These are phyloP conservation scores for Debaryomyces tyrocola DNA, from an alignment of 805 yeast species.

Conservation along the genomic window DNA sequence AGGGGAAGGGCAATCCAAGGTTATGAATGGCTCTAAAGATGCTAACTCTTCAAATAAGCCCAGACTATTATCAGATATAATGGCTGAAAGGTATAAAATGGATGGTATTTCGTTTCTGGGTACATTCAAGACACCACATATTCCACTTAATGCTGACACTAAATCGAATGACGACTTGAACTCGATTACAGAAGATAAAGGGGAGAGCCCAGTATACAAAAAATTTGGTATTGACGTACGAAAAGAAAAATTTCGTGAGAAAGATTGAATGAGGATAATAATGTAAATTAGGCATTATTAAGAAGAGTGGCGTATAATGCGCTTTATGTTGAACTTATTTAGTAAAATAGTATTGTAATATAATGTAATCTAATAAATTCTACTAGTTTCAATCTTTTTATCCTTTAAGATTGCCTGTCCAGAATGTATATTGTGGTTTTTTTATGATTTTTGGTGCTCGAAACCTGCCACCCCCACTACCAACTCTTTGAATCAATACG, in stretches of 20 bases:
- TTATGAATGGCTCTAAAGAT: neutral
- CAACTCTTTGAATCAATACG: too few species aligned
- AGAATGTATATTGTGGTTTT: too few species aligned
- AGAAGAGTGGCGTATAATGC: too few species aligned
- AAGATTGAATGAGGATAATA: too few species aligned
- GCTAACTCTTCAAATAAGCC: neutral
- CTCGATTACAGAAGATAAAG: neutral
- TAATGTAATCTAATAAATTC: too few species aligned
- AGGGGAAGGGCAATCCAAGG: neutral
- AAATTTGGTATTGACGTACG: neutral
- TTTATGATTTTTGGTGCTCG: too few species aligned
- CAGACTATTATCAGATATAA: constrained; percentile 1
- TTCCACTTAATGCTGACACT: neutral
- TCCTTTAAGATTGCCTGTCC: too few species aligned
- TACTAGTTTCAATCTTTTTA: too few species aligned
- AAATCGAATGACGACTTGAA: neutral
- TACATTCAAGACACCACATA: neutral
- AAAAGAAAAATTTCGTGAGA: neutral
- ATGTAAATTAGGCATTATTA: too few species aligned
- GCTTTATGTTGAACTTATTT: too few species aligned
- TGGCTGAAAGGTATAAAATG: neutral
- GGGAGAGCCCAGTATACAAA: neutral
- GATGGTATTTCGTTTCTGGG: neutral
- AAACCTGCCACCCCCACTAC: too few species aligned
- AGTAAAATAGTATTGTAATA: too few species aligned